Conservation (phyloP, 306 rosid genomes). For the Senna tora region DNA sequence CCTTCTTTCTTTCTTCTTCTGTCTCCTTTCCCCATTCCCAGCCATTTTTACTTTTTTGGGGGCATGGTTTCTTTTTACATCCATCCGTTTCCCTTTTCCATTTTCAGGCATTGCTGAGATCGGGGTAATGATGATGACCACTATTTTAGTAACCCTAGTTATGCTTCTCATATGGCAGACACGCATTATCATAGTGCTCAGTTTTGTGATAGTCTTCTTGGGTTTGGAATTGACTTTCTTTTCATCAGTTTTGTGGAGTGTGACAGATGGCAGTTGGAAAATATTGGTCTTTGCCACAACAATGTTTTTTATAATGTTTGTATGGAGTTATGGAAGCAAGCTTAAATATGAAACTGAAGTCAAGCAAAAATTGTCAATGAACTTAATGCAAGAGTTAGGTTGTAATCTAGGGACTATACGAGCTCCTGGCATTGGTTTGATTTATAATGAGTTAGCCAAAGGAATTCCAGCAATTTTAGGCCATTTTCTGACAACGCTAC, state of each 20-base stretch:
- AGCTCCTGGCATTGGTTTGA: slow-evolving; percentile 97
- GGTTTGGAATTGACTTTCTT: slow-evolving; percentile 85
- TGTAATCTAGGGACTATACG: slow-evolving; percentile 89
- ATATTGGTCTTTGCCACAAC: slow-evolving; percentile 79
- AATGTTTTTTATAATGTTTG: slow-evolving; percentile 80
- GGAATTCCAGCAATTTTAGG: slow-evolving; percentile 97
- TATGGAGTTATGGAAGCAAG: slow-evolving; percentile 98
- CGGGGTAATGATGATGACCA: slow-evolving; percentile 99
- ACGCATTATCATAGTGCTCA: slow-evolving; percentile 68
- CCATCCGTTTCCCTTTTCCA: slow-evolving; percentile 32
- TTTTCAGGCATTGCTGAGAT: slow-evolving; percentile 93
- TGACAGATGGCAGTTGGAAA: slow-evolving; percentile 96
- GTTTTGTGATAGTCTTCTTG: slow-evolving; percentile 71
- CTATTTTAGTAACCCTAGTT: slow-evolving; percentile 83
- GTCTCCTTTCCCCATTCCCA: not conserved
- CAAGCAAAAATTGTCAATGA: slow-evolving; percentile 82
- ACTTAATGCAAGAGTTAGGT: slow-evolving; percentile 87
- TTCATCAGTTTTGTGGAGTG: slow-evolving; percentile 89
- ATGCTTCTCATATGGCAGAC: slow-evolving; percentile 99
- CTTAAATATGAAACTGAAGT: slow-evolving; percentile 96
- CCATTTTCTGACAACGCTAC: slow-evolving; percentile 83
- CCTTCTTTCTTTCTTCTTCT: not conserved
- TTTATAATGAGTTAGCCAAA: slow-evolving; percentile 92
- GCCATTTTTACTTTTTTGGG: not conserved
- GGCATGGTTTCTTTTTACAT: not conserved